Evolutionary conservation across 2,329 filamentous ascomycete genomes (phyloP).

Genomic region (Penicillium polonicum): DNA sequence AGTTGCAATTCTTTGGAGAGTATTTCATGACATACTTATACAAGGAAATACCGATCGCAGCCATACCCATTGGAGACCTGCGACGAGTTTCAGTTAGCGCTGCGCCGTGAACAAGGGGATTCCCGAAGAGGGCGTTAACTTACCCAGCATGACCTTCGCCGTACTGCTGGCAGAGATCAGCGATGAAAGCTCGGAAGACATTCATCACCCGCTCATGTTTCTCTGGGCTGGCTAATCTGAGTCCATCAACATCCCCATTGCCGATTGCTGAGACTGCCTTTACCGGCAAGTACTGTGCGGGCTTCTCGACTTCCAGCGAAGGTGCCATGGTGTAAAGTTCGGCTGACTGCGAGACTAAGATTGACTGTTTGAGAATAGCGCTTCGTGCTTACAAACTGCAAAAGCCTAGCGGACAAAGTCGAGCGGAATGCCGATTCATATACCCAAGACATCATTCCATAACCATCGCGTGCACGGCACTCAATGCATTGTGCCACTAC

Average conservation of each 20-base stretch:
- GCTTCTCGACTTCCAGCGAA: conserved; percentile 16
- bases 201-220: conserved; percentile 52
- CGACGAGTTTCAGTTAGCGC: background rate
- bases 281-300: conserved; percentile 1
- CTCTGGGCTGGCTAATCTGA: conserved; percentile 10
- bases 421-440: background rate
- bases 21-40: conserved; percentile 65
- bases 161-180: conserved; percentile 66
- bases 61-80: conserved; percentile 58
- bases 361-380: background rate
- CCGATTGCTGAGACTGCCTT: conserved; percentile 6
- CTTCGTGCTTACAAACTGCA: background rate
- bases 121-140: background rate
- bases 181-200: conserved; percentile 60
- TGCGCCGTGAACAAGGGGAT: conserved; percentile 10
- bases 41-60: conserved; percentile 56
- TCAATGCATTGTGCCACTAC: background rate
- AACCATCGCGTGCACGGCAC: background rate
- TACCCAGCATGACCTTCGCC: conserved; percentile 65
- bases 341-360: background rate
- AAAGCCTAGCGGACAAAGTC: background rate
- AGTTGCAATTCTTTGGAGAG: conserved; percentile 39
- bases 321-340: conserved; percentile 11
- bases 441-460: background rate
- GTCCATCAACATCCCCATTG: conserved; percentile 1